phyloP scores from a whole-genome alignment of 2,329 filamentous ascomycete species.

The Myriosclerotinia duriaeana region DNA sequence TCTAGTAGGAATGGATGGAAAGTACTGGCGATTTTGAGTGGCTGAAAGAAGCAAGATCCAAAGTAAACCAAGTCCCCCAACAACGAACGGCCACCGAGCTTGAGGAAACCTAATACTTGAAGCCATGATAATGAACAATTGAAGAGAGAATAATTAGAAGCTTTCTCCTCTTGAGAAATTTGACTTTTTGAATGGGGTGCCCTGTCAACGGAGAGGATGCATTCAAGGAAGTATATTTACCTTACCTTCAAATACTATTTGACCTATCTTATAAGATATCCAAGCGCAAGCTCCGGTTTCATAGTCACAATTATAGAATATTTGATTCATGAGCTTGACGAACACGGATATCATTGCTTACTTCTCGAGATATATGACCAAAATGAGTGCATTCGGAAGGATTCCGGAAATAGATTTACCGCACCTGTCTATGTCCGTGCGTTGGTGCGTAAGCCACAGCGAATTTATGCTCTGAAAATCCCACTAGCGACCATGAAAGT shows the following conservation, averaged over 20 bases:
- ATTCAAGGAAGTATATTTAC: constrained; percentile 47
- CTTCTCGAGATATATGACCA: neutral
- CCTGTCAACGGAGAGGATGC: neutral
- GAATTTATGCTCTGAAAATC: neutral
- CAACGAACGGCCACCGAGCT: neutral
- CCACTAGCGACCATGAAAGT: neutral
- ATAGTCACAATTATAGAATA: constrained; percentile 99
- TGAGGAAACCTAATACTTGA: neutral
- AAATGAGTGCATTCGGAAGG: neutral
- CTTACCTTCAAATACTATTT: constrained; percentile 98
- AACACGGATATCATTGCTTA: neutral
- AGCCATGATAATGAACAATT: neutral
- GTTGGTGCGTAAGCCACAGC: neutral
- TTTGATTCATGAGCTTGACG: constrained; percentile 97
- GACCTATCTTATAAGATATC: constrained; percentile 92
- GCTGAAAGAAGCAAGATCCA: neutral
- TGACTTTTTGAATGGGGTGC: neutral
- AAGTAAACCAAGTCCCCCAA: neutral
- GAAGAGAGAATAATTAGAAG: neutral
- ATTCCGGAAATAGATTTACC: neutral
- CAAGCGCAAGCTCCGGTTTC: constrained; percentile 93
- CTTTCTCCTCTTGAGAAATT: neutral
- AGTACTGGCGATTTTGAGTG: neutral
- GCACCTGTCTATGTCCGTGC: neutral
- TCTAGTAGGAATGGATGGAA: neutral